Conservation (phyloP, 2,329 filamentous ascomycete genomes). For the Trichoderma sp. region DNA sequence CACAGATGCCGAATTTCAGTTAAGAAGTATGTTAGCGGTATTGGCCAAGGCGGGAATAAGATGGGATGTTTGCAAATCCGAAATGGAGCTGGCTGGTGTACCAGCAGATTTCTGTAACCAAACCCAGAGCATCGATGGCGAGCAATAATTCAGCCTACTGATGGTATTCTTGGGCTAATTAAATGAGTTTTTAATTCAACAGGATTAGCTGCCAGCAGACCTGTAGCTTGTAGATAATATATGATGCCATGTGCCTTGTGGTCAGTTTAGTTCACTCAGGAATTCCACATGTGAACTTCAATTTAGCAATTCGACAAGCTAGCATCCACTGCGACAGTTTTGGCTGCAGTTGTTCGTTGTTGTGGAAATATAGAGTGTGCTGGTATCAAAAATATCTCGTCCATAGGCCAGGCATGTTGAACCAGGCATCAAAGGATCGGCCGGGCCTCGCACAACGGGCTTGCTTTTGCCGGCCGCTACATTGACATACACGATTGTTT, state of each 20-base stretch:
- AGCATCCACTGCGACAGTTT: not conserved
- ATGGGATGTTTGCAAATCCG: not conserved
- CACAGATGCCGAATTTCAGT: not conserved
- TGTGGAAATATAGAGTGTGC: not conserved
- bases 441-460: not conserved
- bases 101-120: not conserved
- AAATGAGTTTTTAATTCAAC: not conserved
- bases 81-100: not conserved
- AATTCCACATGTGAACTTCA: fast-evolving
- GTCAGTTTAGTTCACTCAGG: too few relatives aligned
- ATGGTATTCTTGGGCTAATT: not conserved
- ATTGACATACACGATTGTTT: not conserved
- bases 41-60: not conserved
- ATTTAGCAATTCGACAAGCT: not conserved
- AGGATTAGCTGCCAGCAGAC: not conserved
- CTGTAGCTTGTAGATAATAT: too few relatives aligned
- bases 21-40: not conserved
- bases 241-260: too few relatives aligned
- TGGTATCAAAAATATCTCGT: not conserved
- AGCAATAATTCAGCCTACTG: not conserved
- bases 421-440: not conserved
- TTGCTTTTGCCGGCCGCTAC: not conserved
- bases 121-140: not conserved
- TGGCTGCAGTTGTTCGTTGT: not conserved
- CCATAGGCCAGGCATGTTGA: not conserved